phyloP scores from a whole-genome alignment of 257 asterid genomes.

The Echites panduratus region DNA sequence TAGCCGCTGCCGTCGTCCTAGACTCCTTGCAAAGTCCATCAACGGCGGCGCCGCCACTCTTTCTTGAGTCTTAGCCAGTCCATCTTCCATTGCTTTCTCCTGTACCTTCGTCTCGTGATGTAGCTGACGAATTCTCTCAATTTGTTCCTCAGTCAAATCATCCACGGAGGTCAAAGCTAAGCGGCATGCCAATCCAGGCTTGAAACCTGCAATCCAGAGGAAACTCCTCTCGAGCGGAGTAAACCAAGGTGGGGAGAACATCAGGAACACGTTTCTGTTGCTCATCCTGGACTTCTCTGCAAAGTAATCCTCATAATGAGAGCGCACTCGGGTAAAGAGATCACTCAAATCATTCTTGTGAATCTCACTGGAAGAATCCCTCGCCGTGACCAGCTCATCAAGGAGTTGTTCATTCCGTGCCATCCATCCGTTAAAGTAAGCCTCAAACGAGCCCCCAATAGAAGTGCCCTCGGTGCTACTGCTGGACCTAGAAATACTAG shows the following conservation, averaged over 20 bases:
- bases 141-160: constrained; percentile 30
- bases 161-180: constrained; percentile 16
- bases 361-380: constrained; percentile 11
- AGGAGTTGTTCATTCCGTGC: constrained; percentile 23
- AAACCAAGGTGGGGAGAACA: constrained; percentile 51
- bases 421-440: constrained; percentile 36
- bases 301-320: constrained; percentile 44
- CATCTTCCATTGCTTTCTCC: constrained; percentile 31
- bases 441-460: constrained; percentile 14
- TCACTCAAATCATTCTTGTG: constrained; percentile 11
- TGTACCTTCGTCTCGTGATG: constrained; percentile 21
- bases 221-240: constrained; percentile 39
- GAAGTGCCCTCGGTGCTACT: neutral
- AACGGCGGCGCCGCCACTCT: constrained; percentile 48
- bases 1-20: constrained; percentile 5
- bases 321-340: constrained; percentile 27
- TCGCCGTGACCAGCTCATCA: constrained; percentile 23
- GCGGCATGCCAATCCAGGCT: constrained; percentile 36
- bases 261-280: constrained; percentile 25
- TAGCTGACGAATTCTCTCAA: constrained; percentile 15
- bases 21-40: constrained; percentile 14
- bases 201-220: constrained; percentile 51
- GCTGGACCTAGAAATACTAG: constrained; percentile 1
- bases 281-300: constrained; percentile 40
- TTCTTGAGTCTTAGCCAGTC: constrained; percentile 53